These are phyloP conservation scores for Flaveria trinervia DNA, from an alignment of 129 eudicot genomes.

Conservation along the genomic window DNA sequence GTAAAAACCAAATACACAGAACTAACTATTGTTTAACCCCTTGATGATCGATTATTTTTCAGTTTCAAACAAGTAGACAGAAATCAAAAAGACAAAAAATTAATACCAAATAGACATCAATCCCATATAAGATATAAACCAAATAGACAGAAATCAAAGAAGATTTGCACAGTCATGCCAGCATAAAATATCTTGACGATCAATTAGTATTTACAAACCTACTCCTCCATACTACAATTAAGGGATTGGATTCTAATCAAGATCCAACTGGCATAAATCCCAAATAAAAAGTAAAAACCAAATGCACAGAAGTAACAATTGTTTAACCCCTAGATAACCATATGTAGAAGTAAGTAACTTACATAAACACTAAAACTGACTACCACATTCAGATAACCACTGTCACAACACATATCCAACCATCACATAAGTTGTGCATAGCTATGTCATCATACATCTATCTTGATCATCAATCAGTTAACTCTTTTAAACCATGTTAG, in stretches of 20 bases:
- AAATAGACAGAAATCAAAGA: too few species aligned
- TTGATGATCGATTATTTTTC: neutral
- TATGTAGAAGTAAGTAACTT: neutral
- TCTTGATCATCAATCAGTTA: neutral
- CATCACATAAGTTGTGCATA: slow-evolving; percentile 1
- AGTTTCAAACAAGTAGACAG: neutral
- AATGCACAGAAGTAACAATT: too few species aligned
- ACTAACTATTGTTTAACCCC: neutral
- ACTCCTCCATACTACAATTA: too few species aligned
- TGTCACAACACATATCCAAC: neutral
- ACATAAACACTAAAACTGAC: neutral
- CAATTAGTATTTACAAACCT: too few species aligned
- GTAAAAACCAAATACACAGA: neutral
- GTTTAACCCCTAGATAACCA: neutral
- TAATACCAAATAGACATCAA: too few species aligned
- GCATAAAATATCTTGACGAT: too few species aligned
- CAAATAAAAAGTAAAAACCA: neutral
- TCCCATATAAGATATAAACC: too few species aligned
- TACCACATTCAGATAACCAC: neutral
- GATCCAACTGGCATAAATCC: neutral
- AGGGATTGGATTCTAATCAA: too few species aligned
- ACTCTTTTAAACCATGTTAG: neutral
- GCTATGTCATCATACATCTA: neutral
- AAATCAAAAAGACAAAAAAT: too few species aligned
- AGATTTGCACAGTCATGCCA: too few species aligned